Base-by-base conservation (phyloP, 1,139 yeast species). In the Blastobotrys buckinghamii region DNA sequence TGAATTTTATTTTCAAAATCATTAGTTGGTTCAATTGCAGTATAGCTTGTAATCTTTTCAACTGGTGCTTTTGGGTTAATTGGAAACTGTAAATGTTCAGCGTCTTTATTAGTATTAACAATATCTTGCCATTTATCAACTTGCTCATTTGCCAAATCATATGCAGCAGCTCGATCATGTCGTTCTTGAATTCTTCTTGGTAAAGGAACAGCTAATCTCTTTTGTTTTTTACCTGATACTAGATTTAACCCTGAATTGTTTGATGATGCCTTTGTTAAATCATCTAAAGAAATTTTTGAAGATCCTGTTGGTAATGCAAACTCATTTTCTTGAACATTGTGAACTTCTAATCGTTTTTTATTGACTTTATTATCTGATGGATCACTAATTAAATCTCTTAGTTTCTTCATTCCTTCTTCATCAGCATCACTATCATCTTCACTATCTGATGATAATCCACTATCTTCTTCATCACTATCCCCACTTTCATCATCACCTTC, bases 91-190 rank as follows among this genome's bases (percentile, higher is more conserved):
- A 92, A 70, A 48, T 84, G 90, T 59, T 90, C 97, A 0, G 96
- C 95, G 53, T 81, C 79, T 58, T 96, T 78, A 59, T 87, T 84
- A 50, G 79, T 76, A 55, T 81, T 80, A 13, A 92, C 89, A 0
- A 84, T 78, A 48, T 88, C 96, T 52, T 81, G 79, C 97, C 98
- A 92, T 66, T 84, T 85, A 52, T 81, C 76, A 4, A 92, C 86
- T 61, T 92, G 96, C 46, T 84, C 84, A 56, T 83, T 88, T 45
- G 96, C 81, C 30, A 92, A 77, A 49, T 86, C 95, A 63, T 86
- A 90, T 0, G 98, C 98, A 1, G 94, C 97, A 53, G 75, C 76
- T 62, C 98, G 79, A 59, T 90, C 96, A 57, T 85, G 79, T 61
- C 95, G 79, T 58, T 86, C 79, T 67, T 89, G 96, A 49, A 92